phyloP scores from a whole-genome alignment of 352 stramenopile genomes.

The Lagenidium giganteum region DNA sequence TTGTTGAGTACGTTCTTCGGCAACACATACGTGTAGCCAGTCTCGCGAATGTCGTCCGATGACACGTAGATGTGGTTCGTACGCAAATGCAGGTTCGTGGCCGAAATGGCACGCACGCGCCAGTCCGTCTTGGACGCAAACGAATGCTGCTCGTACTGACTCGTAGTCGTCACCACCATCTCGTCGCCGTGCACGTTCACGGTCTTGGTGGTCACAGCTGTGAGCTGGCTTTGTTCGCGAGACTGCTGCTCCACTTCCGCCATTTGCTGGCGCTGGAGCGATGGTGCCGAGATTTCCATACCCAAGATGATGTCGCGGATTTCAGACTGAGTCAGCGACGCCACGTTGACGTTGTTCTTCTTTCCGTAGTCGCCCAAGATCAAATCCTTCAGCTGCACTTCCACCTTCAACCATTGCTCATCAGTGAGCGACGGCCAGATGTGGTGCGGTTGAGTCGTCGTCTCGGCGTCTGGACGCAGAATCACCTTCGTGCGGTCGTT shows the following conservation, averaged over 20 bases:
- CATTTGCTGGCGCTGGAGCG: slow-evolving; percentile 98
- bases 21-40: slow-evolving; percentile 98
- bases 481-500: slow-evolving; percentile 95
- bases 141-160: slow-evolving; percentile 99
- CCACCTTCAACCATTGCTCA: slow-evolving; percentile 99
- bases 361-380: slow-evolving; percentile 99
- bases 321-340: slow-evolving; percentile 98
- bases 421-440: slow-evolving; percentile 99
- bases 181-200: slow-evolving; percentile 99
- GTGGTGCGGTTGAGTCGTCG: slow-evolving; percentile 98
- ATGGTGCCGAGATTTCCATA: slow-evolving; percentile 99
- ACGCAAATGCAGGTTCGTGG: slow-evolving; percentile 97
- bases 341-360: slow-evolving; percentile 99
- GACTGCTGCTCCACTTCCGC: slow-evolving; percentile 99
- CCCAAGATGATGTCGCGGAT: slow-evolving; percentile 99
- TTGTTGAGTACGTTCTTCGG: slow-evolving; percentile 99
- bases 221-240: slow-evolving; percentile 97
- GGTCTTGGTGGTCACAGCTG: slow-evolving; percentile 98
- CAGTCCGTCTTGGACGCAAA: slow-evolving; percentile 99
- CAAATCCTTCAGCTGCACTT: slow-evolving; percentile 99
- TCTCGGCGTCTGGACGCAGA: slow-evolving; percentile 96
- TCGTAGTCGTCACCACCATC: slow-evolving; percentile 99
- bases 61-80: slow-evolving; percentile 99
- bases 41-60: slow-evolving; percentile 97
- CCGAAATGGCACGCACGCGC: slow-evolving; percentile 98